These are phyloP conservation scores for Podaxis carcinomalis DNA, from an alignment of 768 basidiomycete genomes.

Conservation along the genomic window DNA sequence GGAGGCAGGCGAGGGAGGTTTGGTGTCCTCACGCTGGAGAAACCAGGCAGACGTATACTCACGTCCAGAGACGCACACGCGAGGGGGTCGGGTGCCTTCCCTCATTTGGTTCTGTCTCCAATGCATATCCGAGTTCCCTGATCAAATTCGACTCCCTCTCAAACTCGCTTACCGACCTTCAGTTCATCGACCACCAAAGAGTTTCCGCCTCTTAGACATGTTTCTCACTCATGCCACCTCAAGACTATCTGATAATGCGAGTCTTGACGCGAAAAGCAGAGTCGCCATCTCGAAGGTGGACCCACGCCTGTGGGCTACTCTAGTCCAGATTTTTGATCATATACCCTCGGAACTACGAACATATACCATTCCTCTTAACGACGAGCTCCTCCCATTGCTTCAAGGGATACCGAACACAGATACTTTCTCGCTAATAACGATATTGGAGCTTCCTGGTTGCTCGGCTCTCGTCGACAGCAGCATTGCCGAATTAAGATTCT, in stretches of 20 bases:
- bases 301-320: slow-evolving; percentile 57
- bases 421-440: slow-evolving; percentile 60
- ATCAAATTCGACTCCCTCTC: slow-evolving; percentile 34
- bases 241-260: background rate
- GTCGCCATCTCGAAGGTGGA: slow-evolving; percentile 34
- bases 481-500: slow-evolving; percentile 41
- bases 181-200: background rate
- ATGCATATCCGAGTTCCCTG: slow-evolving; percentile 37
- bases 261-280: slow-evolving; percentile 23
- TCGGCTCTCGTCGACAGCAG: slow-evolving; percentile 54
- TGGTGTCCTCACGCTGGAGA: slow-evolving; percentile 15
- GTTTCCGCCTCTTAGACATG: background rate
- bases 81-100: slow-evolving; percentile 38
- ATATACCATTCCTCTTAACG: slow-evolving; percentile 48
- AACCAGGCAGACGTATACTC: slow-evolving; percentile 11
- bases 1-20: slow-evolving; percentile 14
- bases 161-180: slow-evolving; percentile 32
- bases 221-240: background rate
- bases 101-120: slow-evolving; percentile 50
- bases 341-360: slow-evolving; percentile 41
- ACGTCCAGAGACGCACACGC: slow-evolving; percentile 20
- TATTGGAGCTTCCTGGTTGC: slow-evolving; percentile 57
- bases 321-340: slow-evolving; percentile 55
- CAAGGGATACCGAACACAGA: slow-evolving; percentile 51
- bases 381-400: slow-evolving; percentile 50